A percentile compares a stretch with the other conserved stretches of the same genome.
Evolutionary conservation across 139 green algal species (phyloP).

Genomic region (Desmodesmus armatus): DNA sequence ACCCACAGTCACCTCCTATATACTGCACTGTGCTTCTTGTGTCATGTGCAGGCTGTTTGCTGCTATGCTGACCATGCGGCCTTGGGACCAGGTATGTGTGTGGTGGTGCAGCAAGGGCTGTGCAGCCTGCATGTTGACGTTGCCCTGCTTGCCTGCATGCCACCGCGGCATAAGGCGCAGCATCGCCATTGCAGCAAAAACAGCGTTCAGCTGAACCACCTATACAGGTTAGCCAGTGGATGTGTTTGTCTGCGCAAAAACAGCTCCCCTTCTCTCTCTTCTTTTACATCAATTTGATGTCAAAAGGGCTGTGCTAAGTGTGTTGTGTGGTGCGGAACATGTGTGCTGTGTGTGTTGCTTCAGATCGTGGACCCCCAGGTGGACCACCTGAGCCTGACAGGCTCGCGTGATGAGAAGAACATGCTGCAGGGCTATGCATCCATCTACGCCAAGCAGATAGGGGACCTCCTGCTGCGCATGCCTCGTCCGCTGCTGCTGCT

Average conservation of each 20-base stretch:
- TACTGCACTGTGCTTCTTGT: too few relatives aligned
- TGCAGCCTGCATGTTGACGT: background rate
- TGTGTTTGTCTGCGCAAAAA: background rate
- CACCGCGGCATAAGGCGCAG: too few relatives aligned
- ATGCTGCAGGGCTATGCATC: slow-evolving; percentile 71
- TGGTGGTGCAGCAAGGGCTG: background rate
- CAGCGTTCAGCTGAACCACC: too few relatives aligned
- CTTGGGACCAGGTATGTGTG: slow-evolving; percentile 81
- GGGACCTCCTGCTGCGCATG: slow-evolving; percentile 81
- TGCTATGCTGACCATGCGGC: slow-evolving; percentile 87
- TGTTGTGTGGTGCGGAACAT: too few relatives aligned
- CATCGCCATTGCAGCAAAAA: too few relatives aligned
- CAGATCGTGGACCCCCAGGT: slow-evolving; percentile 46
- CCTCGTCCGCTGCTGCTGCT: slow-evolving; percentile 91
- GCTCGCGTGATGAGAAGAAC: slow-evolving; percentile 55
- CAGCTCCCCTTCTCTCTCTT: background rate
- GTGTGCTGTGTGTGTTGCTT: too few relatives aligned
- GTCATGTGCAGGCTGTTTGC: too few relatives aligned
- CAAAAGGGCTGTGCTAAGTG: too few relatives aligned
- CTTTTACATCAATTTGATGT: too few relatives aligned
- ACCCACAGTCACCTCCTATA: too few relatives aligned
- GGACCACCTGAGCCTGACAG: slow-evolving; percentile 68
- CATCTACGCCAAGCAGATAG: slow-evolving; percentile 81
- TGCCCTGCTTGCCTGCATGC: too few relatives aligned
- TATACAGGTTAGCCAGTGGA: background rate